Evolutionary conservation across 2,329 filamentous ascomycete species (phyloP).

Genomic region (Hypoxylon sp.): DNA sequence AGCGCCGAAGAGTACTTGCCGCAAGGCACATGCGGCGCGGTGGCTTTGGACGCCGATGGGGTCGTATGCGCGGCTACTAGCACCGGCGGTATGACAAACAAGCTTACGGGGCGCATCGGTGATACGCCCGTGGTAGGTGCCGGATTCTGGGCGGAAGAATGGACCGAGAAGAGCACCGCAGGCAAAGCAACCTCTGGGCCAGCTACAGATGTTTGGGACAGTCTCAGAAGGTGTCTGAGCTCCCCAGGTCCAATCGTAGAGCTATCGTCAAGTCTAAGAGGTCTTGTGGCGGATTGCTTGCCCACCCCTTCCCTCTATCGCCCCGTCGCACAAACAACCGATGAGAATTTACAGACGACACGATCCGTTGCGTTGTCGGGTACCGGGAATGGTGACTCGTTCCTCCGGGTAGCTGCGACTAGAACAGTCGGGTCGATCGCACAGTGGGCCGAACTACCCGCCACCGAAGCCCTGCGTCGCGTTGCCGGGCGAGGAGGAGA

Average conservation of each 20-base stretch:
- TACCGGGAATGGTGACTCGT: constrained; percentile 90
- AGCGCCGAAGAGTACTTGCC: constrained; percentile 75
- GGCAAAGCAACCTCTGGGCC: constrained; percentile 35
- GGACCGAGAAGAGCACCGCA: constrained; percentile 65
- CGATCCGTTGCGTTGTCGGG: constrained; percentile 74
- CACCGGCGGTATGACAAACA: constrained; percentile 87
- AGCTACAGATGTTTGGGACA: constrained; percentile 36
- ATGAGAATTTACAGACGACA: constrained; percentile 49
- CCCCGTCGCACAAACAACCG: constrained; percentile 43
- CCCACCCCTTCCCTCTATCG: constrained; percentile 60
- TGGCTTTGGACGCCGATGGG: constrained; percentile 81
- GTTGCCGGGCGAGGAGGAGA: constrained; percentile 79
- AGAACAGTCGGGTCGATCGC: constrained; percentile 80
- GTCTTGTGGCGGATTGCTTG: constrained; percentile 70
- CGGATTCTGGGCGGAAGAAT: constrained; percentile 92
- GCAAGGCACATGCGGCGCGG: constrained; percentile 86
- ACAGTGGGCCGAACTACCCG: constrained; percentile 67
- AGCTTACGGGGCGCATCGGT: constrained; percentile 84
- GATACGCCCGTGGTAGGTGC: constrained; percentile 87
- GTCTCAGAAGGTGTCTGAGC: constrained; percentile 30
- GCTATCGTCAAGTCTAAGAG: constrained; percentile 58
- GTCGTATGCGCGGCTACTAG: constrained; percentile 76
- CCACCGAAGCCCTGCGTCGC: constrained; percentile 69
- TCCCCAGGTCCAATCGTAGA: constrained; percentile 52
- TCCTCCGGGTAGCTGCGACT: constrained; percentile 77